Base-by-base conservation (phyloP, 257 asterid genomes). In the Leonotis leonurus region DNA sequence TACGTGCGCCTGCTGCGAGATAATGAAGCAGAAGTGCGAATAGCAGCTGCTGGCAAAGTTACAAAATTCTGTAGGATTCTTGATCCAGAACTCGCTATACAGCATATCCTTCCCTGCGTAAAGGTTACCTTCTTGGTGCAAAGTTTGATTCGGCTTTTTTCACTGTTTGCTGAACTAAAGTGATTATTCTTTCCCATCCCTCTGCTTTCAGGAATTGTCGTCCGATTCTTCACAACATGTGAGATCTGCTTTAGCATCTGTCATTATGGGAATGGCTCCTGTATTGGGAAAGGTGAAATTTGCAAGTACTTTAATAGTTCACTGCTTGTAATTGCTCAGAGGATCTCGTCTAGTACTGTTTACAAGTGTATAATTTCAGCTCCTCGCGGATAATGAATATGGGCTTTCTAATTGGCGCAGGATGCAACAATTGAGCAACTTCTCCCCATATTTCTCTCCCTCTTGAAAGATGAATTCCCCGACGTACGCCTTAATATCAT, bases 201-300 rank as follows among this genome's bases (percentile, higher is more conserved):
- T 43, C 30, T 61, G 32, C 51, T 74, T 83, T 62, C 78, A 89
- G 97, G 97, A 89, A 75, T 75, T 89, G 61, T 86, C 97, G 46
- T 81, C 95, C 71, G 97, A 89, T 78, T 86, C 97, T 69, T 86
- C 95, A 9, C 97, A 89, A 73, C 97, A 89, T 67, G 97, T 89
- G 56, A 80, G 97, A 70, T 86, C 97, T 25, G 95, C 95, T 65
- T 73, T 89, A 82, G 97, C 97, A 13, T 89, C 97, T 39, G 95
- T 89, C 51, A 89, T 89, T 54, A 89, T 89, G 97, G 97, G 97
- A 73, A 89, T 89, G 95, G 95, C 97, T 72, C 95, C 95, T 30
- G 88, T 89, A 17, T 69, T 89, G 52, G 97, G 94, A 44, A 89
- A 89, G 94, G 97, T 89, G 56, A 8, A 39, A 9, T 44, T 45